Percentiles rank a stretch among this genome's conserved stretches.
These are phyloP conservation scores for Aspergillus intermedius DNA, from an alignment of 2,329 filamentous ascomycete genomes.

Conservation along the genomic window DNA sequence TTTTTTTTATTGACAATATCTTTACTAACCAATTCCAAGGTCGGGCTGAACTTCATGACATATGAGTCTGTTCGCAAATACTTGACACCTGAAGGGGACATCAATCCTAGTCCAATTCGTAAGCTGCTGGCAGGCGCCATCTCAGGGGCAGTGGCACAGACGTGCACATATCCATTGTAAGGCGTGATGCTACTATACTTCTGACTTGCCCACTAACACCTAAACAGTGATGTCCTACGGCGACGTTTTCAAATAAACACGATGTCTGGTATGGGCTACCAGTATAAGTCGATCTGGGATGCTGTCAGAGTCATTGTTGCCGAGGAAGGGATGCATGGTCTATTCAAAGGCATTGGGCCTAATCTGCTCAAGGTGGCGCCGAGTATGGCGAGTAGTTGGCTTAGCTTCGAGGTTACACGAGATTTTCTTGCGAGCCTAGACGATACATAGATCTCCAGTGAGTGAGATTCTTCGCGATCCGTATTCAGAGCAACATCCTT, in stretches of 20 bases:
- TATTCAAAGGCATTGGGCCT: slow-evolving; percentile 94
- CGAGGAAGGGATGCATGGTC: slow-evolving; percentile 74
- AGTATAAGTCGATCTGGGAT: slow-evolving; percentile 81
- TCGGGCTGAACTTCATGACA: slow-evolving; percentile 97
- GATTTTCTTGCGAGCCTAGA: slow-evolving; percentile 67
- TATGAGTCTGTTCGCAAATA: slow-evolving; percentile 83
- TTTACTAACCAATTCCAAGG: slow-evolving; percentile 43
- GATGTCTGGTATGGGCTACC: slow-evolving; percentile 96
- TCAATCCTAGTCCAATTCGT: slow-evolving; percentile 69
- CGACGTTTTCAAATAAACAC: slow-evolving; percentile 97
- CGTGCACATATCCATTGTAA: slow-evolving; percentile 96
- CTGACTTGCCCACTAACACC: slow-evolving; percentile 4
- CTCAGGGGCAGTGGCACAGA: slow-evolving; percentile 94
- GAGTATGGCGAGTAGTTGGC: slow-evolving; percentile 97
- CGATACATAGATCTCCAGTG: slow-evolving; percentile 5
- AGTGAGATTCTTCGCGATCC: too few species aligned
- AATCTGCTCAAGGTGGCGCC: slow-evolving; percentile 96
- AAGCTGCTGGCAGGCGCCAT: slow-evolving; percentile 87
- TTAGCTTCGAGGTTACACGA: slow-evolving; percentile 89
- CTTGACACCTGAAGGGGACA: slow-evolving; percentile 79
- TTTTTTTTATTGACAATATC: not conserved
- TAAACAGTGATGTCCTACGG: slow-evolving; percentile 72
- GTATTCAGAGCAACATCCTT: too few species aligned
- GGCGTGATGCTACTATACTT: slow-evolving; percentile 22
- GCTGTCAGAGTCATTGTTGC: slow-evolving; percentile 73